Evolutionary conservation across 2,329 filamentous ascomycete genomes (phyloP), one percentile per base, ranked within the genome.

Genomic region (Colletotrichum aenigma): DNA sequence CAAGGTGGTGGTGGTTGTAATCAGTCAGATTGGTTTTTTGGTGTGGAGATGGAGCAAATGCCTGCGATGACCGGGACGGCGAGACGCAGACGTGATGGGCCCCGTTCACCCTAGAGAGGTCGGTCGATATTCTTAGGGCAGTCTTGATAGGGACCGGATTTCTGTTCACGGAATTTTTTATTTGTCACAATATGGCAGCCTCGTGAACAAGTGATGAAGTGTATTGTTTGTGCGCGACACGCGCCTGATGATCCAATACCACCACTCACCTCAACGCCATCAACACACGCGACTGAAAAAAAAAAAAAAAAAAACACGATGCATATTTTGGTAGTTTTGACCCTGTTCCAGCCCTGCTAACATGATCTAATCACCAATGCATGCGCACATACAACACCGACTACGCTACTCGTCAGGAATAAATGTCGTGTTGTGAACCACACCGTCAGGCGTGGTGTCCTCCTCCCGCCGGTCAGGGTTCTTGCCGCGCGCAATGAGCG

Each of bases 381-480:
- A n/a, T n/a, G 10, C 18, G 38, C 9, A 48, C 38, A 4, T n/a
- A 1, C 1, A 1, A 1, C 0, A n/a, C 9, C 6, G 21, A n/a
- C 65, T 67, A 18, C 34, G 13, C 30, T 21, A 26, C 52, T 15
- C 28, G 8, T 21, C 21, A 8, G 55, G 38, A 4, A 75, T 30
- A 48, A 61, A 76, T 7, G 70, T 26, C 13, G 86, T 89, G 72
- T 87, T 87, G 58, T 83, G 83, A 3, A 86, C 82, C 4, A 77
- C 78, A 2, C 85, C 86, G 10, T 85, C 38, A 18, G 79, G 81
- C 36, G 88, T 85, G 6, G 89, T 21, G 62, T 91, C 67, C 6
- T 78, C 76, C 78, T 90, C 90, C 71, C 30, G 83, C 28, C 90
- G 86, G 65, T 85, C 79, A 0, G 89, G 89, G 71, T 92, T 92